A percentile compares a stretch with the other conserved stretches of the same genome.
phyloP scores from a whole-genome alignment of 139 green algal genomes.

The Tetratostichococcus sp. region DNA sequence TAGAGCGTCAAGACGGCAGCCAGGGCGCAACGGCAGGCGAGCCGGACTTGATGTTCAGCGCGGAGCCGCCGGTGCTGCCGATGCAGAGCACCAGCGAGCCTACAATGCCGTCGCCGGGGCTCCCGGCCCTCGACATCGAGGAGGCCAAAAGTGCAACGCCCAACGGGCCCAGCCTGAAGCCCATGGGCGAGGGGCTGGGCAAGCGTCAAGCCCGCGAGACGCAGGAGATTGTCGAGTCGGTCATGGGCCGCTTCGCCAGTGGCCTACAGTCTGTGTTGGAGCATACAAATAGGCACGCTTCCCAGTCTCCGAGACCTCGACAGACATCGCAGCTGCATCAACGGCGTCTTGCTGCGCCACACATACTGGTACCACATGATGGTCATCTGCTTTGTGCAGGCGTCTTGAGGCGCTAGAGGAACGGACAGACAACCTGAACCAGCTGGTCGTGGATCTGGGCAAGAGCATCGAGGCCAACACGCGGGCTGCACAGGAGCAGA shows the following conservation, averaged over 20 bases:
- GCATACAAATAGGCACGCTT: background rate
- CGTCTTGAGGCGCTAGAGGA: constrained; percentile 43
- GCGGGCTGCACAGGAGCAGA: constrained; percentile 30
- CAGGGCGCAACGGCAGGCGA: background rate
- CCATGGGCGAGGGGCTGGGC: background rate
- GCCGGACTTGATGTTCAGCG: background rate
- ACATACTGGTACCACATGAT: too few relatives aligned
- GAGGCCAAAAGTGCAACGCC: background rate
- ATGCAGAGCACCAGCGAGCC: background rate
- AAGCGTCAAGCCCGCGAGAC: background rate
- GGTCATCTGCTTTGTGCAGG: constrained; percentile 6
- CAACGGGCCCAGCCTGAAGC: background rate
- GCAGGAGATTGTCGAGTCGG: background rate
- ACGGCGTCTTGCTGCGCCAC: too few relatives aligned
- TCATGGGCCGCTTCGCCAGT: background rate
- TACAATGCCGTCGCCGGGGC: too few relatives aligned
- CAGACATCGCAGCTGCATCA: too few relatives aligned
- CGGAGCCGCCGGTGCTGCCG: background rate
- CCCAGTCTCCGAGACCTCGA: too few relatives aligned
- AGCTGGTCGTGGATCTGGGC: constrained; percentile 32
- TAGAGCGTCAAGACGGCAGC: background rate
- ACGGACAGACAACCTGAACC: constrained; percentile 34
- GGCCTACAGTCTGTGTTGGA: background rate
- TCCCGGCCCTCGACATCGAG: background rate
- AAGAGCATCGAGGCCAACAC: constrained; percentile 29